phyloP scores from a whole-genome alignment of 257 asterid species.

The Coffea eugenioides region DNA sequence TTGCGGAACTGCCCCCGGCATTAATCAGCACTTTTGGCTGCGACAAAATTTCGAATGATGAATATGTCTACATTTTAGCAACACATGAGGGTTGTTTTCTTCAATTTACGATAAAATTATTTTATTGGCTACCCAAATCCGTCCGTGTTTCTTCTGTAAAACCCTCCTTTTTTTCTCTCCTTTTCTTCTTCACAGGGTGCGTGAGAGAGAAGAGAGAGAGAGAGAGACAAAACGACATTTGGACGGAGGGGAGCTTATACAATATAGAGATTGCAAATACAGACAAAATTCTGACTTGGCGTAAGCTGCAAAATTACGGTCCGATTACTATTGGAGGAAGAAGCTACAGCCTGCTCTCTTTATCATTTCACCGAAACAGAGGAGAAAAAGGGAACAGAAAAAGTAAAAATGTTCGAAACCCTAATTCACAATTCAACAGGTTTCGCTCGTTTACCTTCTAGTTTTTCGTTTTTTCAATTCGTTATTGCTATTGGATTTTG shows the following conservation, averaged over 20 bases:
- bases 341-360: conserved; percentile 2
- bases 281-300: neutral
- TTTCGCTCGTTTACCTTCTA: conserved; percentile 13
- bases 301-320: conserved; percentile 8
- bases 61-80: neutral
- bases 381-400: neutral
- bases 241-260: neutral
- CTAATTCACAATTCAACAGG: conserved; percentile 26
- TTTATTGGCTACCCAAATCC: neutral
- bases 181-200: neutral
- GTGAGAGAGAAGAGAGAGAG: neutral
- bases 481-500: neutral
- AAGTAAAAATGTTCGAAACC: conserved; percentile 22
- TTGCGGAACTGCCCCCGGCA: neutral
- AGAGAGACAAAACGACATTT: neutral
- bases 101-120: neutral
- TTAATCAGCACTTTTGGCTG: neutral
- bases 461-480: neutral
- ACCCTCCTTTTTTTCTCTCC: conserved; percentile 4
- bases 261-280: neutral
- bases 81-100: conserved; percentile 3
- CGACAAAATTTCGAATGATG: neutral
- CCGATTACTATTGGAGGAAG: conserved; percentile 7
- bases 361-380: conserved; percentile 9
- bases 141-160: conserved; percentile 14